A percentile compares a stretch with the other conserved stretches of the same genome.
Evolutionary conservation across 108 stramenopile genomes (phyloP).

Genomic region (Cyclostephanos invisitatus): DNA sequence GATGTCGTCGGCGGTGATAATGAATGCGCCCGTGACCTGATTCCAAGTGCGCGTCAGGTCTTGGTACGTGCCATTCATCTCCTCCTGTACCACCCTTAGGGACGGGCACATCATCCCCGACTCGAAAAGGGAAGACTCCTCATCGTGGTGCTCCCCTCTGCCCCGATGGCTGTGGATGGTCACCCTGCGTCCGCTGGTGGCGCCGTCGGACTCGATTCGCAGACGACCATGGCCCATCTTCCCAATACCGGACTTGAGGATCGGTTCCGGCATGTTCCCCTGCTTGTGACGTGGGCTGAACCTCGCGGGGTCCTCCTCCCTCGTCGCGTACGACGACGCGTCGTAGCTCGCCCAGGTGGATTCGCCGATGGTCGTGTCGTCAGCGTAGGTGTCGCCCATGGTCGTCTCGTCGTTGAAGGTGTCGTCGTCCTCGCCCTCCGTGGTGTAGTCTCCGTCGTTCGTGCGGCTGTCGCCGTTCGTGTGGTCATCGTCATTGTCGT

Average conservation of each 20-base stretch:
- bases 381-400: conserved; percentile 23
- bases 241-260: conserved; percentile 4
- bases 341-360: conserved; percentile 22
- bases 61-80: conserved; percentile 29
- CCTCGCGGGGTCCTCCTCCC: conserved; percentile 31
- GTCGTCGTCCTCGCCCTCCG: conserved; percentile 16
- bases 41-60: conserved; percentile 28
- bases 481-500: neutral
- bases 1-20: conserved; percentile 39
- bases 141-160: conserved; percentile 20
- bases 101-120: conserved; percentile 23
- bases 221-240: neutral
- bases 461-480: conserved; percentile 5
- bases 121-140: conserved; percentile 11
- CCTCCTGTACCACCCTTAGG: conserved; percentile 18
- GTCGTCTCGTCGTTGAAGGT: conserved; percentile 27
- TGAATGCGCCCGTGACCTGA: conserved; percentile 37
- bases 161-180: conserved; percentile 47
- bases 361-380: conserved; percentile 22
- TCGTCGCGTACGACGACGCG: conserved; percentile 14
- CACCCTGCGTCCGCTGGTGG: conserved; percentile 17
- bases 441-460: conserved; percentile 7
- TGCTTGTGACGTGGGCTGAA: conserved; percentile 33
- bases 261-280: conserved; percentile 37
- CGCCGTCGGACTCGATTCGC: neutral